Conservation (phyloP, 108 stramenopile species). For the Stephanodiscus triporus region DNA sequence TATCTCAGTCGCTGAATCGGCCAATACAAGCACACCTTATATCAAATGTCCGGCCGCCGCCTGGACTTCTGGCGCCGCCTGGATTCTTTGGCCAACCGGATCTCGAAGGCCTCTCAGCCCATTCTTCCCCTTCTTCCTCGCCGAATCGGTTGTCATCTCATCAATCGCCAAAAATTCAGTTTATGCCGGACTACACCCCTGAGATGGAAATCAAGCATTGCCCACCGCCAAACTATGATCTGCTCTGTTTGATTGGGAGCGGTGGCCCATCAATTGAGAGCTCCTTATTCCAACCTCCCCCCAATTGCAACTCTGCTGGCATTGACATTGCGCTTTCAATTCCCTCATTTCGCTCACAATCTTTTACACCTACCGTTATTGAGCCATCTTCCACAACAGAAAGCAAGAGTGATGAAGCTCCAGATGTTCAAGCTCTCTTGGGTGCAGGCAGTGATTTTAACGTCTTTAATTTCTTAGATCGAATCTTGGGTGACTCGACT, state of each 20-base stretch:
- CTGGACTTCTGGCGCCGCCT: slow-evolving; percentile 46
- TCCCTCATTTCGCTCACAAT: slow-evolving; percentile 8
- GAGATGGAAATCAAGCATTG: slow-evolving; percentile 3
- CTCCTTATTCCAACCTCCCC: slow-evolving; percentile 6
- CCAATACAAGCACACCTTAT: slow-evolving; percentile 4
- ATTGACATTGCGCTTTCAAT: slow-evolving; percentile 9
- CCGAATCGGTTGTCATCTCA: slow-evolving; percentile 20
- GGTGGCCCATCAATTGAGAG: slow-evolving; percentile 3
- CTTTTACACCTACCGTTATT: slow-evolving; percentile 24
- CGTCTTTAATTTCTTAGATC: slow-evolving; percentile 40
- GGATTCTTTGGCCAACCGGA: slow-evolving; percentile 32
- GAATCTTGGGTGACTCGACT: slow-evolving; percentile 40
- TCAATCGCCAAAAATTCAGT: slow-evolving; percentile 23
- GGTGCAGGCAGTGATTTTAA: slow-evolving; percentile 41
- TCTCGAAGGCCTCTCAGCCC: slow-evolving; percentile 14
- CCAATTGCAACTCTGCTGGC: slow-evolving; percentile 5
- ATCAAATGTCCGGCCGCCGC: slow-evolving; percentile 31
- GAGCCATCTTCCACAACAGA: slow-evolving; percentile 17
- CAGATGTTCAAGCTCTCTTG: slow-evolving; percentile 35
- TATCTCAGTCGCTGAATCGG: background rate
- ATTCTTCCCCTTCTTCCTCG: slow-evolving; percentile 22
- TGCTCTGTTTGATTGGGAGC: slow-evolving; percentile 2
- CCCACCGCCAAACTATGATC: slow-evolving; percentile 10
- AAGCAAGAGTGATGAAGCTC: slow-evolving; percentile 4
- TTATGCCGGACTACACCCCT: background rate